These are phyloP conservation scores for Pseudocercospora macadamiae DNA, from an alignment of 2,329 filamentous ascomycete species.

Conservation along the genomic window DNA sequence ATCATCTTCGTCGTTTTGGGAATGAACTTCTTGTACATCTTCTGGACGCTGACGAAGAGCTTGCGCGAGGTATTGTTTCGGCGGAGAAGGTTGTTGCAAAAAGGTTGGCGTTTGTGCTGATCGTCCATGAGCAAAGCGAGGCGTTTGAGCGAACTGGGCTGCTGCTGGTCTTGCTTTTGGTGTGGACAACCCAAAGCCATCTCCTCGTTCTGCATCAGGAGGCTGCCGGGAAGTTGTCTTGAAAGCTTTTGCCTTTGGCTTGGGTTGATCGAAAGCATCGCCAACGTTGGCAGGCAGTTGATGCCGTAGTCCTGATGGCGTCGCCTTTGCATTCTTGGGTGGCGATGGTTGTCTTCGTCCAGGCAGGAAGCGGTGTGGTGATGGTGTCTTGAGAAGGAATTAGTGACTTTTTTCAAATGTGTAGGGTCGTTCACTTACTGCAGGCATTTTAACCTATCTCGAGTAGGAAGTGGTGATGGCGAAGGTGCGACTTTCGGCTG, in stretches of 20 bases:
- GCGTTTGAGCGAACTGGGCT: conserved; percentile 34
- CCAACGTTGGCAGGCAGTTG: conserved; percentile 4
- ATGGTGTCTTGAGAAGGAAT: conserved; percentile 28
- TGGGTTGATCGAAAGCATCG: conserved; percentile 11
- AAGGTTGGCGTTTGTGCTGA: background rate
- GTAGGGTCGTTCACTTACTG: background rate
- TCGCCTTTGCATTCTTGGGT: conserved; percentile 20
- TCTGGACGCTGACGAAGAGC: conserved; percentile 27
- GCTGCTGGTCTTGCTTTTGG: conserved; percentile 2
- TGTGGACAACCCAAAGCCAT: conserved; percentile 3
- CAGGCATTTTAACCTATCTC: conserved; percentile 19
- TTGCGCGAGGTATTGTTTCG: conserved; percentile 18
- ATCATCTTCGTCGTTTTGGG: conserved; percentile 23
- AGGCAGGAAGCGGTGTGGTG: conserved; percentile 33
- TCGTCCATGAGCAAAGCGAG: conserved; percentile 29
- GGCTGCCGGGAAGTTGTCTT: background rate
- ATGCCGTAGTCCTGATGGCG: conserved; percentile 7
- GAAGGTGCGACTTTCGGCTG: background rate
- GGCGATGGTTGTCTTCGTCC: conserved; percentile 21
- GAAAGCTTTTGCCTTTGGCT: background rate
- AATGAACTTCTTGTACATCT: conserved; percentile 30
- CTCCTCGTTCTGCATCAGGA: conserved; percentile 1
- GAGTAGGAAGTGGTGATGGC: conserved; percentile 3
- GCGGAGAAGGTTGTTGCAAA: conserved; percentile 16
- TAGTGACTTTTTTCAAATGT: background rate